A percentile compares a stretch with the other conserved stretches of the same genome.
Conservation (phyloP, 2,329 filamentous ascomycete genomes). For the Sphaerulina populicola region DNA sequence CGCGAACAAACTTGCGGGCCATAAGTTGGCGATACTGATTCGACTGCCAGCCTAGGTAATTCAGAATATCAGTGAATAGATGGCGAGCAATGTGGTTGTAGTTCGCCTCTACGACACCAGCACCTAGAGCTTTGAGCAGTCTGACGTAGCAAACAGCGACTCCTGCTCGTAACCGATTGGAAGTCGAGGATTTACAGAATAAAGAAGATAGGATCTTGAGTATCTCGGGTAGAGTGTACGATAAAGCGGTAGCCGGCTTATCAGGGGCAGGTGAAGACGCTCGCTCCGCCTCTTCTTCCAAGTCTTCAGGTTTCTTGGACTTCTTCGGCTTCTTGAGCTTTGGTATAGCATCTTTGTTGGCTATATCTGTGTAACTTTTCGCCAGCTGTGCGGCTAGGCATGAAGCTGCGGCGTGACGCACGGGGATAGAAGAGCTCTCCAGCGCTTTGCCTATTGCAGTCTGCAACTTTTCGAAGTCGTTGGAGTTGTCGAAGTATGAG, state of each 20-base stretch:
- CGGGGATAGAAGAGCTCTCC: constrained; percentile 65
- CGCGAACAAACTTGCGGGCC: constrained; percentile 74
- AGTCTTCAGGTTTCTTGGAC: constrained; percentile 55
- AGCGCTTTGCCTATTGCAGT: constrained; percentile 75
- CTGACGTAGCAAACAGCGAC: constrained; percentile 82
- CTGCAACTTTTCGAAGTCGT: constrained; percentile 84
- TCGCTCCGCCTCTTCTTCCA: constrained; percentile 61
- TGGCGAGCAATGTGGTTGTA: constrained; percentile 76
- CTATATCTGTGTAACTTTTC: constrained; percentile 64
- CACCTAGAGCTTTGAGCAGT: constrained; percentile 68
- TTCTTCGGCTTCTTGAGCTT: constrained; percentile 65
- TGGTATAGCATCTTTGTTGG: constrained; percentile 44
- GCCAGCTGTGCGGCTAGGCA: constrained; percentile 77
- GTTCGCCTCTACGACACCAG: constrained; percentile 71
- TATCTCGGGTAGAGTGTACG: constrained; percentile 68
- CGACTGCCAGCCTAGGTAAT: constrained; percentile 61
- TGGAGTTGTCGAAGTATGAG: constrained; percentile 74
- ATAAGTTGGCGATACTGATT: constrained; percentile 83
- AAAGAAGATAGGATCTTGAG: constrained; percentile 70
- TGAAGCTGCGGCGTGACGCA: constrained; percentile 77
- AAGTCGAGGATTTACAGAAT: constrained; percentile 69
- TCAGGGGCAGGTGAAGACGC: constrained; percentile 68
- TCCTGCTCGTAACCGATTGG: constrained; percentile 71
- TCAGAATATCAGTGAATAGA: constrained; percentile 70
- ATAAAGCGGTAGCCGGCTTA: constrained; percentile 61